Conservation (phyloP, 805 yeast genomes). For the Schwanniomyces occidentalis region DNA sequence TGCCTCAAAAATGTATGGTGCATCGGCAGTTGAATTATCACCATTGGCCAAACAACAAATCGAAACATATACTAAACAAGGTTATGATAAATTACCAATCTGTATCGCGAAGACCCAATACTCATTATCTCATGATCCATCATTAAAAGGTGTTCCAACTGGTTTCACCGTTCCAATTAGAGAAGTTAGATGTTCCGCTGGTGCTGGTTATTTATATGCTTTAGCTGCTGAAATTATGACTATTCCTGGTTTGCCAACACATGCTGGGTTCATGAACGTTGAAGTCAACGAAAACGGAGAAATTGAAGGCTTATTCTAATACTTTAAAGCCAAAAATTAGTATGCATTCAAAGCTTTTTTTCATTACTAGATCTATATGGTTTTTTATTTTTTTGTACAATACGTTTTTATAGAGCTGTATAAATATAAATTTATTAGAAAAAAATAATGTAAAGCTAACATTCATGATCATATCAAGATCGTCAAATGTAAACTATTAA, state of each 20-base stretch:
- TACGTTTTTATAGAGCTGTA: background rate
- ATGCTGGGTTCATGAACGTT: slow-evolving; percentile 95
- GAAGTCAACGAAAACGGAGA: slow-evolving; percentile 90
- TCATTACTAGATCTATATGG: background rate
- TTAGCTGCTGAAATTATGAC: slow-evolving; percentile 97
- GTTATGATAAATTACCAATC: slow-evolving; percentile 87
- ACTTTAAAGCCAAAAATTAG: too few relatives aligned
- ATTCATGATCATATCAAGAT: too few relatives aligned
- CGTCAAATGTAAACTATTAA: background rate
- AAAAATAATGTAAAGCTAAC: too few relatives aligned
- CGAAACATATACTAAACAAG: slow-evolving; percentile 79
- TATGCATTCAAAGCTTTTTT: slow-evolving; percentile 1
- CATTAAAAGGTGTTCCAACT: slow-evolving; percentile 90
- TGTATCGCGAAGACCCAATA: slow-evolving; percentile 98
- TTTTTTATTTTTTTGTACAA: slow-evolving; percentile 5
- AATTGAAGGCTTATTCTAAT: slow-evolving; percentile 87
- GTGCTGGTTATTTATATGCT: slow-evolving; percentile 96
- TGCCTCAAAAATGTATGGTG: slow-evolving; percentile 92
- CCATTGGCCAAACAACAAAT: slow-evolving; percentile 82
- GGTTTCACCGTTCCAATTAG: slow-evolving; percentile 93
- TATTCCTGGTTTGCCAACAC: slow-evolving; percentile 95
- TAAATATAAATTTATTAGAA: slow-evolving; percentile 1
- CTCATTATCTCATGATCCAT: slow-evolving; percentile 91
- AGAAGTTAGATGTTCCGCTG: slow-evolving; percentile 91
- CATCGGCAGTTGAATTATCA: slow-evolving; percentile 75